Evolutionary conservation across 176 grass and related monocot species (phyloP).

Genomic region (Eleusine coracana): DNA sequence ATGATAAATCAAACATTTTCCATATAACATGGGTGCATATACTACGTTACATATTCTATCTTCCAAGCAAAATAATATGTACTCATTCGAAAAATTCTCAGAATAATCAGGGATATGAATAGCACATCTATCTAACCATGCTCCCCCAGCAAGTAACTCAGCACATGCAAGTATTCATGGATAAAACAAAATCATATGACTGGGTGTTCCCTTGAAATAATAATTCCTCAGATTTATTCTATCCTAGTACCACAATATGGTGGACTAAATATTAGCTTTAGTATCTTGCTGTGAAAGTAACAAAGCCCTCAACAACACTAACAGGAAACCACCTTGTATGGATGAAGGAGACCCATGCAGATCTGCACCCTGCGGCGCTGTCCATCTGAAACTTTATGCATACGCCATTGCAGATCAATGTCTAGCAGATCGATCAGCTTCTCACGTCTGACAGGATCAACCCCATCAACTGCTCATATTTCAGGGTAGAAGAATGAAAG

Average conservation of each 20-base stretch:
- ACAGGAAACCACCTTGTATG: slow-evolving; percentile 79
- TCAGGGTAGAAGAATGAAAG: slow-evolving; percentile 38
- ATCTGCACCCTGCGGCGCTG: slow-evolving; percentile 95
- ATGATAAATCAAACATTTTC: neutral
- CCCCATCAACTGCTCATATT: slow-evolving; percentile 81
- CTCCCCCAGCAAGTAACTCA: neutral
- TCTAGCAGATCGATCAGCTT: slow-evolving; percentile 92
- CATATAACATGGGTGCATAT: neutral
- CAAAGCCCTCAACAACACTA: slow-evolving; percentile 8
- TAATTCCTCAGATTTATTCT: neutral
- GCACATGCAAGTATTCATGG: neutral
- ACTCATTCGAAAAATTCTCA: neutral
- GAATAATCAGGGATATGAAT: slow-evolving; percentile 19
- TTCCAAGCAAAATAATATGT: neutral
- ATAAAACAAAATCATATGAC: neutral
- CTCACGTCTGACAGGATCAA: slow-evolving; percentile 87
- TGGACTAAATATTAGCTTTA: neutral
- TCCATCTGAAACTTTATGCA: slow-evolving; percentile 99
- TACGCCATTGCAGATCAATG: slow-evolving; percentile 90
- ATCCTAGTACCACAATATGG: neutral
- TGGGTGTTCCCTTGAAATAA: neutral
- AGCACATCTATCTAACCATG: slow-evolving; percentile 11
- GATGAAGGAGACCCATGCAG: slow-evolving; percentile 97
- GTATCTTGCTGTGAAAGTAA: neutral
- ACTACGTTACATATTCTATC: neutral